Evolutionary conservation across 306 rosid genomes (phyloP).

Genomic region (Alnus rubra): DNA sequence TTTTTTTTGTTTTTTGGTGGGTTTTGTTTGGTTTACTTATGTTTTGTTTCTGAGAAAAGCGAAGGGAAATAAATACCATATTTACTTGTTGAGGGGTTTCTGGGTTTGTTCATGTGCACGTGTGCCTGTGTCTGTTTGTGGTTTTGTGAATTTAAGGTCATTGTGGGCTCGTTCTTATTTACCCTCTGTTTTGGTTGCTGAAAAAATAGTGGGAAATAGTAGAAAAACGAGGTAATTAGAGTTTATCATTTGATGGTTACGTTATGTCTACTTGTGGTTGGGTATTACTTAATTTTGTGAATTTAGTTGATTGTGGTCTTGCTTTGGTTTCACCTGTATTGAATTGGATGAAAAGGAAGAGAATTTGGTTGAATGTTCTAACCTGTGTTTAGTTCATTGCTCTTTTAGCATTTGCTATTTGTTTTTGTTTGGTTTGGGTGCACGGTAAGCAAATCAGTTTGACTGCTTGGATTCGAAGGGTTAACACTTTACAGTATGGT

Average conservation of each 20-base stretch:
- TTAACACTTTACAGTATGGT: background rate
- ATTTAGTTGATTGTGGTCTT: background rate
- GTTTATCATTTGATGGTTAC: background rate
- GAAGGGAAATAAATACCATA: background rate
- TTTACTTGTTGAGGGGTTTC: background rate
- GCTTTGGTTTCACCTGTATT: background rate
- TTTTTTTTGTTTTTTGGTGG: too few relatives aligned
- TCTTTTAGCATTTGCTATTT: too few relatives aligned
- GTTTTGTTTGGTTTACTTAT: background rate
- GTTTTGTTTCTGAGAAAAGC: background rate
- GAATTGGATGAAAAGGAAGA: background rate
- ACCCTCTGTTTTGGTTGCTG: background rate
- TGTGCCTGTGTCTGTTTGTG: background rate
- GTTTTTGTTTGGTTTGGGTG: background rate
- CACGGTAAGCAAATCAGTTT: background rate
- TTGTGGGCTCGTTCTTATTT: background rate
- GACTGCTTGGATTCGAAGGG: background rate
- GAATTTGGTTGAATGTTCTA: background rate
- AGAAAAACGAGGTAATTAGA: background rate
- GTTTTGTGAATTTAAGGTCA: background rate
- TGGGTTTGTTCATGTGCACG: background rate
- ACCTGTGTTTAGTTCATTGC: background rate
- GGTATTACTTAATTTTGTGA: background rate
- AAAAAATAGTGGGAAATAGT: background rate
- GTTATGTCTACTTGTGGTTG: background rate